These are phyloP conservation scores for Claviceps spartinae DNA, from an alignment of 2,329 filamentous ascomycete genomes.

Conservation along the genomic window DNA sequence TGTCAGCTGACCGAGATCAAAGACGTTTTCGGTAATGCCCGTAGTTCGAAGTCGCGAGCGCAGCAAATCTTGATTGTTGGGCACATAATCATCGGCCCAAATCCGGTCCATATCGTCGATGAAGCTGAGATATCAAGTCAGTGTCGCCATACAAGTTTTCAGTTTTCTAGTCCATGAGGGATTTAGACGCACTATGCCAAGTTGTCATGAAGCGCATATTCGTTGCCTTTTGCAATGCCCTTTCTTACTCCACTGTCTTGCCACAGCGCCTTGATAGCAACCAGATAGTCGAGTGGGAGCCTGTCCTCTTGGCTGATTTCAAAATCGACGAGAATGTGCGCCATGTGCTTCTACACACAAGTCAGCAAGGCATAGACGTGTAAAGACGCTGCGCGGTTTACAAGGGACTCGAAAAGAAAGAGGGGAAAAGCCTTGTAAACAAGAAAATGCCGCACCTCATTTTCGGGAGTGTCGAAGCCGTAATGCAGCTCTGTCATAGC, in stretches of 20 bases:
- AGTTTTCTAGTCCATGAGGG: background rate
- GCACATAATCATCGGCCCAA: constrained; percentile 66
- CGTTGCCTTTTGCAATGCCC: constrained; percentile 87
- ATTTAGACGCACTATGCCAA: constrained; percentile 64
- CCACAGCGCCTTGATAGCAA: constrained; percentile 78
- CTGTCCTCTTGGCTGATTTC: constrained; percentile 74
- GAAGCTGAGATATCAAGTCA: constrained; percentile 44
- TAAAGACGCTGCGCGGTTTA: constrained; percentile 12
- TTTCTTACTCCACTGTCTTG: constrained; percentile 67
- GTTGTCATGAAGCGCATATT: constrained; percentile 94
- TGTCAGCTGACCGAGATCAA: constrained; percentile 86
- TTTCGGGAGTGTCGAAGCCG: constrained; percentile 63
- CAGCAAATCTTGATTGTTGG: constrained; percentile 86
- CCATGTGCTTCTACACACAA: constrained; percentile 54
- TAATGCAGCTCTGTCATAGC: constrained; percentile 81
- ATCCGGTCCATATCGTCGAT: constrained; percentile 65
- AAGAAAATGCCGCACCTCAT: constrained; percentile 51
- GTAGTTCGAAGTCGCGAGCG: constrained; percentile 95
- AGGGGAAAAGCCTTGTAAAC: background rate
- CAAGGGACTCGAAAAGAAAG: background rate
- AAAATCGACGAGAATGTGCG: constrained; percentile 61
- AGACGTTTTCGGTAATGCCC: constrained; percentile 92
- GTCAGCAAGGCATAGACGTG: background rate
- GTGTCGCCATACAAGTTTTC: background rate
- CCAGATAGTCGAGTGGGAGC: constrained; percentile 63